Evolutionary conservation across 1,139 yeast genomes (phyloP), one percentile per base, ranked within the genome.

Genomic region (Saccharomycopsis crataegensis): DNA sequence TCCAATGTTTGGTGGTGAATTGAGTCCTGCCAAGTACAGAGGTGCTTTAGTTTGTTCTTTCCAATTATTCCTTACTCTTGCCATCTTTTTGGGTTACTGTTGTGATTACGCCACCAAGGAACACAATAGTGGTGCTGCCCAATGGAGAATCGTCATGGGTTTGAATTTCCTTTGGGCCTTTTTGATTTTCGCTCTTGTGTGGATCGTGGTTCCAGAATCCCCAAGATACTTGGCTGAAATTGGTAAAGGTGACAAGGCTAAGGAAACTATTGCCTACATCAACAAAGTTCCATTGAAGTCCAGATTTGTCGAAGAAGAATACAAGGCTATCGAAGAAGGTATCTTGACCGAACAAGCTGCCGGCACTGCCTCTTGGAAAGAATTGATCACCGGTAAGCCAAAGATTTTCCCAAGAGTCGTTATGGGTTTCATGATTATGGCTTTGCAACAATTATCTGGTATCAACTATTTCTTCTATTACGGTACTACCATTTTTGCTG

Each of bases 401-500:
- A 78, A 76, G 69, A 77, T 83, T 60, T 73, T 83, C 62, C 77
- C 76, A 71, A 77, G 95, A 72, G 76, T 84, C 28, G 41, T 81
- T 31, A 73, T 81, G 65, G 94, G 94, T 66, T 70, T 82, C 57
- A 65, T 80, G 69, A 68, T 85, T 60, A 86, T 82, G 74, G 75
- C 83, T 32, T 70, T 85, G 63, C 93, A 86, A 72, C 94, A 86
- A 70, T 76, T 86, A 62, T 81, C 89, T 58, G 94, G 93, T 76
- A 78, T 82, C 67, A 85, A 85, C 73, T 86, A 84, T 70, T 84
- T 86, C 73, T 85, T 86, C 77, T 85, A 85, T 74, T 86, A 84
- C 62, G 89, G 90, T 69, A 85, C 91, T 58, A 79, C 86, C 53
- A 77, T 85, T 65, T 86, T 86, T 79, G 70, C 79, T 64, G 83